Base-by-base conservation (phyloP, 768 basidiomycete genomes). In the Lepiota subincarnata region DNA sequence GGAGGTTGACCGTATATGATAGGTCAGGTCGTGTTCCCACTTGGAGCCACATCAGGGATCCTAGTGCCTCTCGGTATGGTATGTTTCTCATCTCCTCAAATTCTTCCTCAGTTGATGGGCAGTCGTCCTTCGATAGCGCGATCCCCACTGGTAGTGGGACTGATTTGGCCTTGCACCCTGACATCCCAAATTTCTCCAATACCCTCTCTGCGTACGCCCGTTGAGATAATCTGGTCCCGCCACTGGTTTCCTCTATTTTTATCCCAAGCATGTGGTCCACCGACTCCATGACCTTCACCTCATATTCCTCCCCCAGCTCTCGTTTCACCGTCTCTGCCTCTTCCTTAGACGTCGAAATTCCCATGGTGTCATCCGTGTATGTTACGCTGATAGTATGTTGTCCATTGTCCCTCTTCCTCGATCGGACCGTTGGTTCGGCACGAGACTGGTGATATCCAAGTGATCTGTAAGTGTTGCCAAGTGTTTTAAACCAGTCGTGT, bases 341-440 rank as follows among this genome's bases (percentile, higher is more conserved):
- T 28, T 28, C 26, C 7, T 28, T 28, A 28, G 26, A 28, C 7
- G 26, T 28, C 7, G 26, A 28, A 12, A 53, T 56, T n/a, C n/a
- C n/a, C n/a, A n/a, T n/a, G n/a, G n/a, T n/a, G n/a, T n/a, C n/a
- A n/a, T n/a, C n/a, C n/a, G 12, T 28, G 26, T 19, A 12, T 16
- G 10, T 34, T 39, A 13, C 45, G 37, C 39, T 37, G 37, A 6
- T 26, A 13, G 2, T 51, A 49, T 5, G 53, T 41, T 0, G 43
- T 49, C 18, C 24, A 16, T 3, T 57, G 58, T 1, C 47, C 37
- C 3, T 60, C 40, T 39, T 61, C 8, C 39, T 16, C 1, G 42
- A 52, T 1, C 45, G 42, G 3, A 64, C 56, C 18, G 53, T 59
- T 19, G 38, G 56, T 48, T 64, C 61, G 0, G 58, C 61, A 2